Evolutionary conservation across 2,329 filamentous ascomycete species (phyloP).

Genomic region (Colletotrichum chlorophyti): DNA sequence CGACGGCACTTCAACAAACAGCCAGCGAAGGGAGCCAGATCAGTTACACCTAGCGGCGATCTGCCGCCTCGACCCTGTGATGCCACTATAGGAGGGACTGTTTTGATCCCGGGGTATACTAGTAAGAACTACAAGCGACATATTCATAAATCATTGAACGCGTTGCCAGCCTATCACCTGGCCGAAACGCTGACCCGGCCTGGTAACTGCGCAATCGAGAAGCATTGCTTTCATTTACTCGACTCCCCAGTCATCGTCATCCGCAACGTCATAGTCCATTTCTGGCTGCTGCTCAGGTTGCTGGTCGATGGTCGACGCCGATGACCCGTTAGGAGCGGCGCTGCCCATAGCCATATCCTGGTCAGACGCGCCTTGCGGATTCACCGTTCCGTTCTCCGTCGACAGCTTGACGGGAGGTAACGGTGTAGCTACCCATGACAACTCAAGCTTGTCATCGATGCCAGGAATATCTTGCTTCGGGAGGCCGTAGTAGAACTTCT

Average conservation of each 20-base stretch:
- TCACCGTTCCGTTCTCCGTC: slow-evolving; percentile 3
- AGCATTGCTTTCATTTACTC: slow-evolving; percentile 1
- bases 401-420: slow-evolving; percentile 32
- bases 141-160: background rate
- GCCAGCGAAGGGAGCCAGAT: too few species aligned
- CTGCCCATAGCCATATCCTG: slow-evolving; percentile 24
- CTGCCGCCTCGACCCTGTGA: background rate
- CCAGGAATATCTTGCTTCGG: slow-evolving; percentile 65
- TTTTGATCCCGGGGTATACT: background rate
- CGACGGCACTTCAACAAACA: too few species aligned
- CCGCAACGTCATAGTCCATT: slow-evolving; percentile 62
- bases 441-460: slow-evolving; percentile 66
- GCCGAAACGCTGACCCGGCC: too few species aligned
- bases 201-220: background rate
- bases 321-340: slow-evolving; percentile 27
- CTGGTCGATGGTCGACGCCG: slow-evolving; percentile 29
- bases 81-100: background rate
- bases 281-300: slow-evolving; percentile 43
- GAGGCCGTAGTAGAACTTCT: slow-evolving; percentile 70
- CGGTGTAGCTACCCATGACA: slow-evolving; percentile 64
- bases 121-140: background rate
- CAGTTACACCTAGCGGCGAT: background rate
- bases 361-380: slow-evolving; percentile 14
- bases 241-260: slow-evolving; percentile 54
- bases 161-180: background rate